Evolutionary conservation across 2,329 filamentous ascomycete species (phyloP).

Genomic region (Pezicula radicicola): DNA sequence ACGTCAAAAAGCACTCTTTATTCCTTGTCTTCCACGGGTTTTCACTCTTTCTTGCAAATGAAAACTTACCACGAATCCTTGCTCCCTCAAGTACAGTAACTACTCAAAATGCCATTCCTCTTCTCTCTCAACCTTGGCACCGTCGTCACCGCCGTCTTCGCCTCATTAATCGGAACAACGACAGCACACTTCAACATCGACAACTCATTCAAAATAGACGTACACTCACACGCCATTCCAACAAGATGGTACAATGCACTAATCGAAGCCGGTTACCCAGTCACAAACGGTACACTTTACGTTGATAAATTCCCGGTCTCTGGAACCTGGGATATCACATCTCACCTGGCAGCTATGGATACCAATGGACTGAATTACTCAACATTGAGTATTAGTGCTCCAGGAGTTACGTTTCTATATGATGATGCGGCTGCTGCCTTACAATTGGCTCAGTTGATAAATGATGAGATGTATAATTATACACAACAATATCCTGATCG

Average conservation of each 20-base stretch:
- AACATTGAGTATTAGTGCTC: slow-evolving; percentile 52
- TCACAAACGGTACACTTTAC: slow-evolving; percentile 22
- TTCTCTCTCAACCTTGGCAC: too few relatives aligned
- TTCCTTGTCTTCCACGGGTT: too few relatives aligned
- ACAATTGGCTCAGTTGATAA: slow-evolving; percentile 29
- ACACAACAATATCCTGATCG: slow-evolving; percentile 23
- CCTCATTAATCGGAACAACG: too few relatives aligned
- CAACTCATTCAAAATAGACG: slow-evolving; percentile 33
- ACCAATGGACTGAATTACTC: slow-evolving; percentile 44
- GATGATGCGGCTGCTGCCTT: slow-evolving; percentile 24
- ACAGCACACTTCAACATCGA: background rate
- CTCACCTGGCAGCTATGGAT: slow-evolving; percentile 44
- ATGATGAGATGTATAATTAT: slow-evolving; percentile 17
- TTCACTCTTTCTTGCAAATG: too few relatives aligned
- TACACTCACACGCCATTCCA: slow-evolving; percentile 45
- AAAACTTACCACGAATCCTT: too few relatives aligned
- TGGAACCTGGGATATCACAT: slow-evolving; percentile 37
- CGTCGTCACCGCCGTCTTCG: too few relatives aligned
- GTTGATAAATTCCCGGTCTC: slow-evolving; percentile 47
- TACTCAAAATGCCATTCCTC: too few relatives aligned
- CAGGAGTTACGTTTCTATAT: slow-evolving; percentile 39
- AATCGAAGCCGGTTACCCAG: slow-evolving; percentile 34
- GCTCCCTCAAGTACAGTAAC: too few relatives aligned
- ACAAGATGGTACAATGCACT: slow-evolving; percentile 37
- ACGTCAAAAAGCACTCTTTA: too few relatives aligned